Percentiles rank a stretch among this genome's conserved stretches.
Conservation (phyloP, 441 rosid species). For the Bruguiera hainesii region DNA sequence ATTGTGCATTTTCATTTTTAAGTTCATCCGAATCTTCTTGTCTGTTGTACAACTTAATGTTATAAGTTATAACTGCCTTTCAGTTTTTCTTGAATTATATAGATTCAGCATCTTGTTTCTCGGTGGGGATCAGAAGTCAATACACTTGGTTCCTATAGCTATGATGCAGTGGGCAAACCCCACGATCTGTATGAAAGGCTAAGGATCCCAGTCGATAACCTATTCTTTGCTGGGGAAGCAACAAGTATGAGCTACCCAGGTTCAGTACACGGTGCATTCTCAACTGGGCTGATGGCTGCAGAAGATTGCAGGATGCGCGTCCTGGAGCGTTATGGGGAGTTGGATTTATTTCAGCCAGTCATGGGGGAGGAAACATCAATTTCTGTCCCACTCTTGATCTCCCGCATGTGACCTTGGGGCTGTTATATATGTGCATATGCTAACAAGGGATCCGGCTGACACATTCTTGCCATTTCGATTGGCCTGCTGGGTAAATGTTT, state of each 20-base stretch:
- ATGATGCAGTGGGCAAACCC: slow-evolving; percentile 76
- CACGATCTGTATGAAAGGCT: slow-evolving; percentile 85
- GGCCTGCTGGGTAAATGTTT: not conserved
- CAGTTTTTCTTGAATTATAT: slow-evolving; percentile 22
- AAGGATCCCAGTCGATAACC: slow-evolving; percentile 82
- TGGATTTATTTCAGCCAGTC: slow-evolving; percentile 73
- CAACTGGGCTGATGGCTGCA: slow-evolving; percentile 83
- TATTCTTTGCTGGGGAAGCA: slow-evolving; percentile 99
- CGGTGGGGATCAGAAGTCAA: slow-evolving; percentile 85
- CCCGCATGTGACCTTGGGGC: slow-evolving; percentile 53
- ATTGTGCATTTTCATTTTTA: not conserved
- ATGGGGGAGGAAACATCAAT: slow-evolving; percentile 67
- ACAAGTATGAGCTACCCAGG: slow-evolving; percentile 78
- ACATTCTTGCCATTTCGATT: not conserved
- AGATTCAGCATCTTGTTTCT: slow-evolving; percentile 84
- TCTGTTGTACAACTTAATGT: not conserved
- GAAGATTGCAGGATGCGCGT: slow-evolving; percentile 96
- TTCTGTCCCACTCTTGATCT: slow-evolving; percentile 71
- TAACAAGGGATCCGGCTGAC: slow-evolving; percentile 10
- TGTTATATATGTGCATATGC: not conserved
- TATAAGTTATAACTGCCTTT: not conserved
- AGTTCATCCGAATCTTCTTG: not conserved
- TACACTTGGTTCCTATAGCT: slow-evolving; percentile 95
- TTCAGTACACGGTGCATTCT: slow-evolving; percentile 89
- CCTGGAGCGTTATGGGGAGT: slow-evolving; percentile 73